phyloP scores from a whole-genome alignment of 257 asterid species.

The Plantago ovata region DNA sequence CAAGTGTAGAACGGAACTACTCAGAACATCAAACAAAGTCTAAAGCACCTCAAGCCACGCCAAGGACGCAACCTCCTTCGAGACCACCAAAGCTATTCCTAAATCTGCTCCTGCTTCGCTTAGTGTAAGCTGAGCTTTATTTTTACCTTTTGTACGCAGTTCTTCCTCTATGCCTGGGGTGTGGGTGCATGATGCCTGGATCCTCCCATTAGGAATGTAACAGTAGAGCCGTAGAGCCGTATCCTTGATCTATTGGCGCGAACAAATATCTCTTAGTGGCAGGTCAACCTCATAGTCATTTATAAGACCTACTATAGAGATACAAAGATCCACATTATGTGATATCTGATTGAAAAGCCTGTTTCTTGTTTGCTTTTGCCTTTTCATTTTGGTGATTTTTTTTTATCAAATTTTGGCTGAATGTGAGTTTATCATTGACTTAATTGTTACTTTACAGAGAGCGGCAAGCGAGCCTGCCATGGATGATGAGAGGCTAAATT shows the following conservation, averaged over 20 bases:
- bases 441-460: slow-evolving; percentile 58
- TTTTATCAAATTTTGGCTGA: not conserved
- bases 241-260: too few relatives aligned
- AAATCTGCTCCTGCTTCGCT: slow-evolving; percentile 67
- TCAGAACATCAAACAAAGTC: slow-evolving; percentile 58
- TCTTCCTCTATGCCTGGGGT: not conserved
- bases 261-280: too few relatives aligned
- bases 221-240: too few relatives aligned
- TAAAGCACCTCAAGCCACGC: slow-evolving; percentile 45
- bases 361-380: too few relatives aligned
- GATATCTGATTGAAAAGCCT: not conserved
- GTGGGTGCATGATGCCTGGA: too few relatives aligned
- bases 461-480: slow-evolving; percentile 47
- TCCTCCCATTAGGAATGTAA: too few relatives aligned
- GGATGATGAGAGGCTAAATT: slow-evolving; percentile 74
- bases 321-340: too few relatives aligned
- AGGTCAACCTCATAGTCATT: too few relatives aligned
- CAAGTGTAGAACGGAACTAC: slow-evolving; percentile 63
- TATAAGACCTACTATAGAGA: too few relatives aligned
- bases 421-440: slow-evolving; percentile 13
- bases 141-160: not conserved
- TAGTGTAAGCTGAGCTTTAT: slow-evolving; percentile 34
- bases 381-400: not conserved
- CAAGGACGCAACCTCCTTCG: slow-evolving; percentile 55
- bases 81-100: slow-evolving; percentile 62